Base-by-base conservation (phyloP, 2,329 filamentous ascomycete genomes). In the Fonsecaea multimorphosa region DNA sequence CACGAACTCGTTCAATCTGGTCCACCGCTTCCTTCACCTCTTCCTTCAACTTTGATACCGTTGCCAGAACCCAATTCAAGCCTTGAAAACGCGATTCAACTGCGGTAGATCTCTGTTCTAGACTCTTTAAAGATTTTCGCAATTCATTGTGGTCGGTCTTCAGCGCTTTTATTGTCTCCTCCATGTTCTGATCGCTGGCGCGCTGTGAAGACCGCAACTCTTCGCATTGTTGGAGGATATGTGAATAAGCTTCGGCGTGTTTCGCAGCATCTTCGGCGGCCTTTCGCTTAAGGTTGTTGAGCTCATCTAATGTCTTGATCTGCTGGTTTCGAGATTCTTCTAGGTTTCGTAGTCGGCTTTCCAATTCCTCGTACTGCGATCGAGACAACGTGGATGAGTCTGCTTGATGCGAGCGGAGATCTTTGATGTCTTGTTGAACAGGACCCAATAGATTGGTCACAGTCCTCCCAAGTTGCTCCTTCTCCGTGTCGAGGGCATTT, bases 351-450 rank as follows among this genome's bases (percentile, higher is more conserved):
- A 54, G 38, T 19, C 31, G 31, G 8, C 9, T 32, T n/a, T 14
- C 27, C 29, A 5, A 4, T 14, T 59, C 24, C 12, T 32, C 22
- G 22, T 32, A 56, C 14, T 34, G 40, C 29, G 8, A 4, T 31
- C 22, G 38, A 29, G 40, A n/a, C 22, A 27, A 40, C 2, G 29
- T 24, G 16, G 8, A 4, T 8, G 29, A 3, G 29, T 40, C 44
- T 12, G n/a, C 46, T 58, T 66, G 58, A 14, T 59, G 56, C 51
- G 63, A 49, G n/a, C 27, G 54, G 24, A 58, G 22, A 44, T 22
- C 29, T 29, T 24, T 16, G 16, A 58, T 3, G n/a, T 49, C 16
- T 29, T 49, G 27, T 36, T 57, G 36, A 22, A 56, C 8, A 16
- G 12, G n/a, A 8, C 4, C 38, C 29, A 63, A n/a, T 36, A 56